Percentiles rank a stretch among this genome's conserved stretches.
Evolutionary conservation across 306 rosid species (phyloP).

Genomic region (Ormosia semicastrata): DNA sequence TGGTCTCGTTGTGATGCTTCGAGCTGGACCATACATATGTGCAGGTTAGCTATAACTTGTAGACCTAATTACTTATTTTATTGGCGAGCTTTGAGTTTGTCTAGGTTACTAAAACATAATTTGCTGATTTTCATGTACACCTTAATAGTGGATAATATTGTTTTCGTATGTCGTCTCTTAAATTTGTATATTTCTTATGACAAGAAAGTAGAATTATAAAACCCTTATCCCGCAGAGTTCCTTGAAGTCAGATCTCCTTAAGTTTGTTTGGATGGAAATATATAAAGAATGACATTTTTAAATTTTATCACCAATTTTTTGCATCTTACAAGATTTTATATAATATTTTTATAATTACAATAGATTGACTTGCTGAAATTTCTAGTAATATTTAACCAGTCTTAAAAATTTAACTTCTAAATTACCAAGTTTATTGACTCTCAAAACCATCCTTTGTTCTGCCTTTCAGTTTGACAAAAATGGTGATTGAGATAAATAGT

Average conservation of each 20-base stretch:
- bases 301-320: neutral
- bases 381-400: neutral
- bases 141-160: slow-evolving; percentile 2
- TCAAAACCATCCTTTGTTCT: neutral
- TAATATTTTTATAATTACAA: neutral
- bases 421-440: neutral
- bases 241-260: neutral
- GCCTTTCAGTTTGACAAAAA: neutral
- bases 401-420: neutral
- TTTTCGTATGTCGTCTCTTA: neutral
- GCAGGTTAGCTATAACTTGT: slow-evolving; percentile 56
- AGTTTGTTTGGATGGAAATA: neutral
- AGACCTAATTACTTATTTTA: neutral
- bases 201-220: slow-evolving; percentile 3
- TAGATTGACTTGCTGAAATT: slow-evolving; percentile 7
- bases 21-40: slow-evolving; percentile 92
- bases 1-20: slow-evolving; percentile 74
- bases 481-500: neutral
- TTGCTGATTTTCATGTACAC: neutral
- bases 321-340: neutral
- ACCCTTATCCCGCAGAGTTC: neutral
- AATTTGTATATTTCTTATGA: neutral
- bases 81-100: slow-evolving; percentile 4
- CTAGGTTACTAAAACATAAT: neutral
- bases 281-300: neutral